Percentiles rank a stretch among this genome's conserved stretches.
Conservation (phyloP, 2,329 filamentous ascomycete genomes). For the Fonsecaea erecta region DNA sequence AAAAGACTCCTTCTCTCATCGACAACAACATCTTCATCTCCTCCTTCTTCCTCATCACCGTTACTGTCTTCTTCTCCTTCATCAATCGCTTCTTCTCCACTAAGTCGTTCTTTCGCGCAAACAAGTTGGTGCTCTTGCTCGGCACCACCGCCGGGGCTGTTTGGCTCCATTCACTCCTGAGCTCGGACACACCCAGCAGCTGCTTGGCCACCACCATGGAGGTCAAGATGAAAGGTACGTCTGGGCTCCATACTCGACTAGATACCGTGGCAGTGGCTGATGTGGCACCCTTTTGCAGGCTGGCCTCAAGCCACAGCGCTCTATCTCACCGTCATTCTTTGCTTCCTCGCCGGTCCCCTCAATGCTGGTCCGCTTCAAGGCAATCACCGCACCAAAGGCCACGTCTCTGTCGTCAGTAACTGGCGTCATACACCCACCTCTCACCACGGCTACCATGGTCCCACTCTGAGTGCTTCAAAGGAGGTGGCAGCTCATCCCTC, state of each 20-base stretch:
- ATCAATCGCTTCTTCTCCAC: neutral
- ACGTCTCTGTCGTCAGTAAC: neutral
- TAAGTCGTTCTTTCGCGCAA: neutral
- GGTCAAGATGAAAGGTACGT: slow-evolving; percentile 14
- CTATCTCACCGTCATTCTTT: slow-evolving; percentile 7
- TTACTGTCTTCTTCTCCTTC: neutral
- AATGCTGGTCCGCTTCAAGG: slow-evolving; percentile 11
- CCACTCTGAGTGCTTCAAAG: neutral
- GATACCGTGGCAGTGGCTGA: neutral
- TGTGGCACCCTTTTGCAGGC: neutral
- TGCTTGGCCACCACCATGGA: slow-evolving; percentile 2
- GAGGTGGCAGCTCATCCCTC: neutral
- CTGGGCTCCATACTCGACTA: neutral
- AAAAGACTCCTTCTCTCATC: neutral
- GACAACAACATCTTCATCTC: neutral
- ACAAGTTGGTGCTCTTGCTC: neutral
- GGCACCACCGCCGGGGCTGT: neutral
- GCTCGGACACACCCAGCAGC: neutral
- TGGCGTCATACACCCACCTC: neutral
- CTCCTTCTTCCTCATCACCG: neutral
- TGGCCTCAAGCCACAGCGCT: slow-evolving; percentile 6
- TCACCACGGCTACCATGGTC: neutral
- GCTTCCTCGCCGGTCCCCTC: slow-evolving; percentile 6
- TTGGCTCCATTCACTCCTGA: neutral
- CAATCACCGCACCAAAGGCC: neutral